Conservation (phyloP, 2,329 filamentous ascomycete genomes). For the Leptographium galeiforme region DNA sequence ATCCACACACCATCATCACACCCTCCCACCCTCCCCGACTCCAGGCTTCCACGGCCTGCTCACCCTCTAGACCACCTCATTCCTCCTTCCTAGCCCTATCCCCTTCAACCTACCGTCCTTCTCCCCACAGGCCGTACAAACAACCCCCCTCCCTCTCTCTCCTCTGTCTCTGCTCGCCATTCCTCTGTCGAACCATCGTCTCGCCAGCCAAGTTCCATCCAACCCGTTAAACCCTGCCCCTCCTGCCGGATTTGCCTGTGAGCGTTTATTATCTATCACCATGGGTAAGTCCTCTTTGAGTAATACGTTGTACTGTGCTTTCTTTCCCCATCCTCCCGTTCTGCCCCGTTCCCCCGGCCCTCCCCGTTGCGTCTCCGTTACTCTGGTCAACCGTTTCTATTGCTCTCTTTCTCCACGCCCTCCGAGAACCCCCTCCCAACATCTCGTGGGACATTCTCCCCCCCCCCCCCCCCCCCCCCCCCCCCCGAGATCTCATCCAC, state of each 20-base stretch:
- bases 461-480: neutral
- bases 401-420: neutral
- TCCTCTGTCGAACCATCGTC: slow-evolving; percentile 2
- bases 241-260: neutral
- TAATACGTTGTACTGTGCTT: slow-evolving; percentile 1
- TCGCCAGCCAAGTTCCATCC: neutral
- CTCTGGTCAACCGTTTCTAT: slow-evolving; percentile 1
- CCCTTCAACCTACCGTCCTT: neutral
- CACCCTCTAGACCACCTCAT: neutral
- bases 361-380: slow-evolving; percentile 5
- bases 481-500: neutral
- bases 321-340: neutral
- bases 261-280: slow-evolving; percentile 2
- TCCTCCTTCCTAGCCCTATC: neutral
- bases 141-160: neutral
- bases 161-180: neutral
- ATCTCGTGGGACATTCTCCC: neutral
- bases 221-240: neutral
- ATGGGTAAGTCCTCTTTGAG: slow-evolving; percentile 7
- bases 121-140: neutral
- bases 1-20: neutral
- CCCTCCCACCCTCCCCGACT: neutral
- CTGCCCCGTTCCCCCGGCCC: neutral
- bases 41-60: neutral
- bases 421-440: neutral